A percentile compares a stretch with the other conserved stretches of the same genome.
Conservation (phyloP, 495 filamentous ascomycete species). For the Penicilliopsis zonata region DNA sequence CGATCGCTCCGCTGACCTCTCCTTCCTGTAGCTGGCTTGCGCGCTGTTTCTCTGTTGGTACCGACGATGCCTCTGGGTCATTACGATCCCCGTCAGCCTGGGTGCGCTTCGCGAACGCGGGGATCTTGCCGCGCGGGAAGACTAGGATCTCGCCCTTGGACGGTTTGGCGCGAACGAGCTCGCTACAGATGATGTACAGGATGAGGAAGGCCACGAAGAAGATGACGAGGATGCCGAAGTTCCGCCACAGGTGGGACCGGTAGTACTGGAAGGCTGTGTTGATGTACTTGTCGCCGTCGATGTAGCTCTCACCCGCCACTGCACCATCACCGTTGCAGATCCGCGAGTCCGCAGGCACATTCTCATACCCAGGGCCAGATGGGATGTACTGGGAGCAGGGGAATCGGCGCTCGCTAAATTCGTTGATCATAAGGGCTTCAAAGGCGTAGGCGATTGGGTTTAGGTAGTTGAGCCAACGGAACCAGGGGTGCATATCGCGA, state of each 20-base stretch:
- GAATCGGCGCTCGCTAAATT: slow-evolving; percentile 60
- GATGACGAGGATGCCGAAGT: slow-evolving; percentile 66
- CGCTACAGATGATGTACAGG: slow-evolving; percentile 58
- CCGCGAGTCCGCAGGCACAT: slow-evolving; percentile 17
- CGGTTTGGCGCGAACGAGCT: slow-evolving; percentile 62
- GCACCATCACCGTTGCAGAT: slow-evolving; percentile 56
- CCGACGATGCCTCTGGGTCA: slow-evolving; percentile 19
- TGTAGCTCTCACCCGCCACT: slow-evolving; percentile 36
- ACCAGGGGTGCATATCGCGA: slow-evolving; percentile 63
- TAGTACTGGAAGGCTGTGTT: slow-evolving; percentile 48
- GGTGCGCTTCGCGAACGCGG: slow-evolving; percentile 45
- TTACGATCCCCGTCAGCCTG: slow-evolving; percentile 13
- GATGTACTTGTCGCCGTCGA: slow-evolving; percentile 63
- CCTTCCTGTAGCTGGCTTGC: slow-evolving; percentile 1
- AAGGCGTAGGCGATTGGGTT: slow-evolving; percentile 82
- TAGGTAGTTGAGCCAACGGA: slow-evolving; percentile 78
- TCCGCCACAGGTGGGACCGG: slow-evolving; percentile 57
- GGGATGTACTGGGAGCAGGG: slow-evolving; percentile 53
- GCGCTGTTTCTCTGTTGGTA: slow-evolving; percentile 27
- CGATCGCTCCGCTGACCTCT: slow-evolving; percentile 15
- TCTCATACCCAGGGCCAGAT: slow-evolving; percentile 38
- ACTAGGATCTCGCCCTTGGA: slow-evolving; percentile 85
- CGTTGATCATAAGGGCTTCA: slow-evolving; percentile 82
- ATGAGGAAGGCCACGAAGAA: slow-evolving; percentile 58
- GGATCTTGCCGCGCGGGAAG: slow-evolving; percentile 66